These are phyloP conservation scores for Penicillium verrucosum DNA, from an alignment of 2,329 filamentous ascomycete genomes.

Conservation along the genomic window DNA sequence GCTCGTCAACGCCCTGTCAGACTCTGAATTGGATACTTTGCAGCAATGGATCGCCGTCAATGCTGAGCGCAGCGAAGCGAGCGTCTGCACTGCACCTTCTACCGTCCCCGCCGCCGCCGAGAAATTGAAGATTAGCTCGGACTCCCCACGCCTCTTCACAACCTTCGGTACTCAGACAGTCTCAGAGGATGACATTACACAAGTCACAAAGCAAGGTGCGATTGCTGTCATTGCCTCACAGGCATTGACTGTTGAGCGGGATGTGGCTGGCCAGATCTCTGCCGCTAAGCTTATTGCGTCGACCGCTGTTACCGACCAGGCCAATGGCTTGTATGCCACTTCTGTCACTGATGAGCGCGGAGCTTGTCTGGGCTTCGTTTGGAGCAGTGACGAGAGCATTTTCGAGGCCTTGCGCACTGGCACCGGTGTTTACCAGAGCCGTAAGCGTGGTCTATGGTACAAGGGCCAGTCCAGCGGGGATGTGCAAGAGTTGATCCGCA, in stretches of 20 bases:
- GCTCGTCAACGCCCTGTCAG: constrained; percentile 51
- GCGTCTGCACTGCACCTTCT: constrained; percentile 34
- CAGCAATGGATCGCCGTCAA: constrained; percentile 41
- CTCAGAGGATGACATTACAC: constrained; percentile 49
- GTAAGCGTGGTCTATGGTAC: constrained; percentile 93
- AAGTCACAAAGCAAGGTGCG: constrained; percentile 49
- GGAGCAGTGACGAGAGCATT: constrained; percentile 89
- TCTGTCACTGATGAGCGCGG: constrained; percentile 87
- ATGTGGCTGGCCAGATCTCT: constrained; percentile 59
- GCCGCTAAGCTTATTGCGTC: constrained; percentile 69
- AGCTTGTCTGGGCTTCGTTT: constrained; percentile 81
- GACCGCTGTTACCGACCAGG: constrained; percentile 74
- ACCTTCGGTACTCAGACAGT: constrained; percentile 35
- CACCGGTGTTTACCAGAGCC: constrained; percentile 88
- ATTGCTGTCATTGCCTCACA: constrained; percentile 74
- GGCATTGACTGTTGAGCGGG: constrained; percentile 64
- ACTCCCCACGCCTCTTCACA: constrained; percentile 42
- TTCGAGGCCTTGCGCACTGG: constrained; percentile 78
- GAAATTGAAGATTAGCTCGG: constrained; percentile 37
- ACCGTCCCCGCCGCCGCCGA: constrained; percentile 41
- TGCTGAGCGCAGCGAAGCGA: constrained; percentile 35
- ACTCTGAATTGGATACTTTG: constrained; percentile 38
- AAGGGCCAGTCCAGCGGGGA: constrained; percentile 95
- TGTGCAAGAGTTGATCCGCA: constrained; percentile 79
- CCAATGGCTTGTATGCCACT: constrained; percentile 82